Conservation (phyloP, 2,329 filamentous ascomycete genomes). For the Bisporella sp. region DNA sequence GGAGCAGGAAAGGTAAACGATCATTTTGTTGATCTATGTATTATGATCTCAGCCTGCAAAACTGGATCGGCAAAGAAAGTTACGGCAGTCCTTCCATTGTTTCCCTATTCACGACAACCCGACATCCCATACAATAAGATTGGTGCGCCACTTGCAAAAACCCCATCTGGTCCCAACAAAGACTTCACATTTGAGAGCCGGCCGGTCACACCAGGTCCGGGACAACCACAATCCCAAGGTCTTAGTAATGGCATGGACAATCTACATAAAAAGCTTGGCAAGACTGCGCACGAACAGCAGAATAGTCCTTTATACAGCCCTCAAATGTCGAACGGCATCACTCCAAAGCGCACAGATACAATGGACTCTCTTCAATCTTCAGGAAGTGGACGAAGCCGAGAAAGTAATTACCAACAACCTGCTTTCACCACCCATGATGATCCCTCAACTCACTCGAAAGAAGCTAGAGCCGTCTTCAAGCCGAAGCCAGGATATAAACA, state of each 20-base stretch:
- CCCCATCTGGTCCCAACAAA: constrained; percentile 41
- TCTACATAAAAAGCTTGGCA: constrained; percentile 67
- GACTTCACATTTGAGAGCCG: constrained; percentile 89
- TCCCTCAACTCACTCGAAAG: constrained; percentile 39
- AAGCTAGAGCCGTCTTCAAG: constrained; percentile 57
- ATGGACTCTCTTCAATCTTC: constrained; percentile 32
- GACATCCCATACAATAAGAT: constrained; percentile 96
- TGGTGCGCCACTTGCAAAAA: constrained; percentile 78
- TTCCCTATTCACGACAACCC: constrained; percentile 93
- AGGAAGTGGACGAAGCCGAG: constrained; percentile 19
- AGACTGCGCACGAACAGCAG: constrained; percentile 54
- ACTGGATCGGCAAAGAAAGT: constrained; percentile 86
- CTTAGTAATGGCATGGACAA: constrained; percentile 55
- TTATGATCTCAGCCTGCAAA: constrained; percentile 98
- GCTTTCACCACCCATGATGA: constrained; percentile 58
- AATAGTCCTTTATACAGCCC: constrained; percentile 32
- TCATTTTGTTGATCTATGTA: constrained; percentile 91
- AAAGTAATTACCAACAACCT: constrained; percentile 17
- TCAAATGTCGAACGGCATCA: constrained; percentile 28
- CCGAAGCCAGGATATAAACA: constrained; percentile 93
- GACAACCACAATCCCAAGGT: constrained; percentile 58
- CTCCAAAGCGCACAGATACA: constrained; percentile 30
- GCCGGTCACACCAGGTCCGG: constrained; percentile 75
- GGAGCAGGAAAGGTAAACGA: constrained; percentile 92
- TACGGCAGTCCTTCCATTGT: constrained; percentile 88